Evolutionary conservation across 805 yeast genomes (phyloP).

Genomic region (Metschnikowia borealis): DNA sequence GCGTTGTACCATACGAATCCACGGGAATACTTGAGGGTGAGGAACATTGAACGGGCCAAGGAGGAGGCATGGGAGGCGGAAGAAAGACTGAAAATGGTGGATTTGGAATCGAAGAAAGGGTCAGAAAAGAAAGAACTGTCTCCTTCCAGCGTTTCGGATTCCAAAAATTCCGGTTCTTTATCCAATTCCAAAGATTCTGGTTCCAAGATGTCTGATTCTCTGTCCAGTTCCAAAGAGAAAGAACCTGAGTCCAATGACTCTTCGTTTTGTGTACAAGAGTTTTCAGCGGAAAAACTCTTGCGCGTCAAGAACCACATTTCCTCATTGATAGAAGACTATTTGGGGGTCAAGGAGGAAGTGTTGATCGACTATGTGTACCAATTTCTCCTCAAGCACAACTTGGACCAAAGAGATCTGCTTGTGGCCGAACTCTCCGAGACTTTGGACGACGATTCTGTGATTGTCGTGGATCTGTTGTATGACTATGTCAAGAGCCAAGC

Average conservation of each 20-base stretch:
- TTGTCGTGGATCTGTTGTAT: conserved; percentile 36
- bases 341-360: conserved; percentile 53
- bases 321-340: conserved; percentile 45
- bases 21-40: conserved; percentile 38
- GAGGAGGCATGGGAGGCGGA: conserved; percentile 43
- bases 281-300: conserved; percentile 8
- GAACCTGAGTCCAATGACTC: background rate
- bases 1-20: conserved; percentile 39
- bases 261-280: background rate
- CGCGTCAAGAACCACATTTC: conserved; percentile 34
- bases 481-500: background rate
- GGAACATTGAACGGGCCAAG: conserved; percentile 31
- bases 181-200: background rate
- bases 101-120: too few relatives aligned
- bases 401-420: conserved; percentile 32
- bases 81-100: conserved; percentile 21
- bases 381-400: conserved; percentile 29
- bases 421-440: conserved; percentile 47
- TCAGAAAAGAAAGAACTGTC: too few relatives aligned
- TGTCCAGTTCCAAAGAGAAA: background rate
- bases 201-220: background rate
- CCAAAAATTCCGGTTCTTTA: background rate
- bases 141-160: background rate
- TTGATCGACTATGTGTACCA: conserved; percentile 42
- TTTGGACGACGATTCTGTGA: conserved; percentile 46